Evolutionary conservation across 345 rosid species (phyloP), one percentile per base, ranked within the genome.

Genomic region (Geranium brycei): DNA sequence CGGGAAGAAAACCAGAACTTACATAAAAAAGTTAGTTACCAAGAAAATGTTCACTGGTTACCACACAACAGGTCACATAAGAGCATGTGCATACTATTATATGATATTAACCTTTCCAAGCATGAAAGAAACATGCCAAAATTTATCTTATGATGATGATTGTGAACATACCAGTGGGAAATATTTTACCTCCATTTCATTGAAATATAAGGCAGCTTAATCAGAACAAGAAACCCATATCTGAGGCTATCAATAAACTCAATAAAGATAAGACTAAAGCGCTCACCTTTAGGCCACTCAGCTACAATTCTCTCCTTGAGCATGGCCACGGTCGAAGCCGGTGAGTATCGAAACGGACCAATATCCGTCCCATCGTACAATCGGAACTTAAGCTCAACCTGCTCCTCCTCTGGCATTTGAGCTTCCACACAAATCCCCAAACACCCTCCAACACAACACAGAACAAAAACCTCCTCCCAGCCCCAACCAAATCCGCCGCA

Each of bases 211-310:
- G 28, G 28, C 28, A 23, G 28, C 28, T 5, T 38, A 10, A 38
- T 38, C 47, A 47, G 14, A 47, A 10, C 0, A 8, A 47, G 3
- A 47, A 47, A 47, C 53, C 14, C 53, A 15, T 18, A 57, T 1
- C 59, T 8, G 18, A 57, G 59, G 18, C 59, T 3, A 57, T 57
- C 19, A n/a, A 57, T 3, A 57, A 57, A 4, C 4, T 16, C 16
- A 57, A 16, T 6, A 4, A 57, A 57, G 19, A 57, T 16, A 18
- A 18, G 65, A 31, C 1, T 13, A 5, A 32, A 63, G 4, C 17
- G n/a, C 65, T 41, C 14, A 89, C 99, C 99, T 82, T 81, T 86
- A 0, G 96, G 97, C 99, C 99, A 93, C 23, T 89, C 89, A 17
- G 89, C 71, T 61, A 90, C 77, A 31, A 93, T 81, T 67, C 92